phyloP scores from a whole-genome alignment of 2,329 filamentous ascomycete genomes.

The Amylocarpus encephaloides region DNA sequence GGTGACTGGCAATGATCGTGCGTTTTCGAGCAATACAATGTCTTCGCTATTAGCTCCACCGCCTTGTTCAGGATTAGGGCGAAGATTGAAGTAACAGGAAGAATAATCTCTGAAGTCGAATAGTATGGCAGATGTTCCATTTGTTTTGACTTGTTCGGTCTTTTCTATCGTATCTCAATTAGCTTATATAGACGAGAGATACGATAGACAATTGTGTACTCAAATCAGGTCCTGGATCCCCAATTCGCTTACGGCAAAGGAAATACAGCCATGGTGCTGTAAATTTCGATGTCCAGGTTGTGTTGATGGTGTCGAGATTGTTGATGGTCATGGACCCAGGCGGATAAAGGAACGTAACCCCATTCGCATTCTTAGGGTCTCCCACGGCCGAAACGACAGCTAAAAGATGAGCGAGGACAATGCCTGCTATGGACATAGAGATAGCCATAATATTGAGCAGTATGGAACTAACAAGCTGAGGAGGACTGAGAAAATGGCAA shows the following conservation, averaged over 20 bases:
- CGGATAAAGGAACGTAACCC: conserved; percentile 19
- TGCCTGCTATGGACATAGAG: not conserved
- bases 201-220: not conserved
- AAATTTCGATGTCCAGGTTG: conserved; percentile 19
- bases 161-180: conserved; percentile 1
- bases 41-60: conserved; percentile 10
- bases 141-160: conserved; percentile 7
- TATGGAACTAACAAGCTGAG: not conserved
- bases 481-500: not conserved
- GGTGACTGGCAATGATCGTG: not conserved
- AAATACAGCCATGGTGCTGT: conserved; percentile 14
- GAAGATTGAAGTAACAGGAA: conserved; percentile 19
- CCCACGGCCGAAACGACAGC: not conserved
- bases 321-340: conserved; percentile 12
- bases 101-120: conserved; percentile 11
- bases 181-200: not conserved
- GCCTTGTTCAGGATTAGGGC: conserved; percentile 12
- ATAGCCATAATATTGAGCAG: not conserved
- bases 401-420: not conserved
- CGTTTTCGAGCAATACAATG: not conserved
- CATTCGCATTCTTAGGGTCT: conserved; percentile 3
- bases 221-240: not conserved
- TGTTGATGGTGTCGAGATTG: conserved; percentile 20
- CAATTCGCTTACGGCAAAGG: conserved; percentile 13
- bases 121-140: conserved; percentile 13